A percentile compares a stretch with the other conserved stretches of the same genome.
phyloP scores from a whole-genome alignment of 805 yeast species.

The Osmozyma mogii region DNA sequence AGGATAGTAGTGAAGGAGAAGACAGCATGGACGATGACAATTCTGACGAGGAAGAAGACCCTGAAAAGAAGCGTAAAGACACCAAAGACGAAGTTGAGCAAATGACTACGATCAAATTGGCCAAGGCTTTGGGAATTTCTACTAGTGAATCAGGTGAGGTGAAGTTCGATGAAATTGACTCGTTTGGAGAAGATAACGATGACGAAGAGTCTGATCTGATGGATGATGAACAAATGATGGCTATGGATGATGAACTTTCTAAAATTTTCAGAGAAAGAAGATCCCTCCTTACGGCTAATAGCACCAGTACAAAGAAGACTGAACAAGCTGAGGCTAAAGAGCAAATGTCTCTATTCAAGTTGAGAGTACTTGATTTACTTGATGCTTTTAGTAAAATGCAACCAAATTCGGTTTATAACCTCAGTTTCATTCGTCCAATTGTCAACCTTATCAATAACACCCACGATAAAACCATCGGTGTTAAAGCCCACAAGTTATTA shows the following conservation, averaged over 20 bases:
- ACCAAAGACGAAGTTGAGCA: constrained; percentile 21
- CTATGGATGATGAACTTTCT: constrained; percentile 77
- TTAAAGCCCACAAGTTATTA: constrained; percentile 66
- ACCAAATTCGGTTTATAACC: constrained; percentile 31
- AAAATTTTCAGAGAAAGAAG: constrained; percentile 79
- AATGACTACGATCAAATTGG: constrained; percentile 55
- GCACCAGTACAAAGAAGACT: constrained; percentile 56
- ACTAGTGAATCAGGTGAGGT: constrained; percentile 36
- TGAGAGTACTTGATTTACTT: constrained; percentile 67
- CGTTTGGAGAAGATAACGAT: constrained; percentile 39
- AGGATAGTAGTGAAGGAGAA: constrained; percentile 5
- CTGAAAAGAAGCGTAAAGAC: constrained; percentile 6
- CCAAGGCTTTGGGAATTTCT: constrained; percentile 65
- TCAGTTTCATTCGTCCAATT: constrained; percentile 47
- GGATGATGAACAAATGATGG: constrained; percentile 97
- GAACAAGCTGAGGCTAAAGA: constrained; percentile 77
- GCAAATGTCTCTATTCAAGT: constrained; percentile 71
- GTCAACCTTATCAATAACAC: constrained; percentile 58
- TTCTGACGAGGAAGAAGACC: constrained; percentile 9
- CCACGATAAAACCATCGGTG: constrained; percentile 59
- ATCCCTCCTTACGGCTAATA: constrained; percentile 44
- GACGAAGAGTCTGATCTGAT: constrained; percentile 63
- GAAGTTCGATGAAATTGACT: constrained; percentile 31
- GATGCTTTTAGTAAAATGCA: constrained; percentile 50
- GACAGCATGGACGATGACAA: constrained; percentile 6